phyloP scores from a whole-genome alignment of 73 alveolate genomes.

The Stentor roeselii region DNA sequence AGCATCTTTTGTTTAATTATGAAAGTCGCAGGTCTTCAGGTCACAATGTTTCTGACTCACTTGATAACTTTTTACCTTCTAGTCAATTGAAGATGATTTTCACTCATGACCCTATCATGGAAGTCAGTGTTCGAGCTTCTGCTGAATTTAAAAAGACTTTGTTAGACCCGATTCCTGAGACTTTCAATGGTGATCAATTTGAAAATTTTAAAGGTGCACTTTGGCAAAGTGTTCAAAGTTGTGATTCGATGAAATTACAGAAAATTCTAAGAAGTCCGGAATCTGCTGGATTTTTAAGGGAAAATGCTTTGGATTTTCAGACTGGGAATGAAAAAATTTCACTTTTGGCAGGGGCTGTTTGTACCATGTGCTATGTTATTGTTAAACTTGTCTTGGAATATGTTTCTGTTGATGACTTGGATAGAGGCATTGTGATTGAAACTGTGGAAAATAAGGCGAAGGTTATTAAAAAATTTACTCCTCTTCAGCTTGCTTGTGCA shows the following conservation, averaged over 20 bases:
- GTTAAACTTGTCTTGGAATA: neutral
- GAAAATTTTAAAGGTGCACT: neutral
- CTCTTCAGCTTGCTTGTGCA: conserved; percentile 23
- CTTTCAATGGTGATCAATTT: neutral
- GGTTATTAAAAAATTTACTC: neutral
- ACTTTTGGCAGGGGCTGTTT: neutral
- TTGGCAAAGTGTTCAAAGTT: neutral
- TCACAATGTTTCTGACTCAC: neutral
- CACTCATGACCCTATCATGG: too few relatives aligned
- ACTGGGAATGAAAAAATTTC: too few relatives aligned
- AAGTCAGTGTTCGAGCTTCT: too few relatives aligned
- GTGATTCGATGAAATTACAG: neutral
- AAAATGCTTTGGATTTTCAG: too few relatives aligned
- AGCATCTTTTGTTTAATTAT: too few relatives aligned
- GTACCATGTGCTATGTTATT: neutral
- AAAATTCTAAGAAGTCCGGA: neutral
- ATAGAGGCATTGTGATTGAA: neutral
- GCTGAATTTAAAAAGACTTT: neutral
- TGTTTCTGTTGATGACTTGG: neutral
- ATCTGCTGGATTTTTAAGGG: neutral
- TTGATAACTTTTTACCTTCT: neutral
- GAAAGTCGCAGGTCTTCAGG: neutral
- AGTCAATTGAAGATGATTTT: neutral
- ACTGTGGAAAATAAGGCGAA: neutral
- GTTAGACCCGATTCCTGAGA: neutral